These are phyloP conservation scores for Paxillus involutus DNA, from an alignment of 768 basidiomycete species.

Conservation along the genomic window DNA sequence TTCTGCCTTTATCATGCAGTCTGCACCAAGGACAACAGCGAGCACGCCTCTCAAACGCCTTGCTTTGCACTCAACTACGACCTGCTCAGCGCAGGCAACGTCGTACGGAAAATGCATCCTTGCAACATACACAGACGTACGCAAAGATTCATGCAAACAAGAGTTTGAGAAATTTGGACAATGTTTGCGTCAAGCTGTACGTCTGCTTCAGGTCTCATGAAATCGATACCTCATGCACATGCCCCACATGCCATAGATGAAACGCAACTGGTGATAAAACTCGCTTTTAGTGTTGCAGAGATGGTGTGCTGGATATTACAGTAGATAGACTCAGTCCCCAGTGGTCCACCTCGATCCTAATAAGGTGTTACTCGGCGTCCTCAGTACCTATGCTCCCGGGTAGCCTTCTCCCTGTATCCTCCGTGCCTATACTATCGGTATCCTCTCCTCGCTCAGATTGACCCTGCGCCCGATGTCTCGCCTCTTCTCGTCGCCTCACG, in stretches of 20 bases:
- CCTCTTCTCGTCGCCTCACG: constrained; percentile 47
- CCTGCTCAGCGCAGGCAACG: constrained; percentile 70
- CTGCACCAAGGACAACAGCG: constrained; percentile 32
- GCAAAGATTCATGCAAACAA: constrained; percentile 76
- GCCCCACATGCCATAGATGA: constrained; percentile 41
- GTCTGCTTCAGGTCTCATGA: constrained; percentile 29
- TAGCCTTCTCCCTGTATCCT: constrained; percentile 34
- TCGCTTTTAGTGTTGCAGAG: constrained; percentile 3
- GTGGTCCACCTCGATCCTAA: neutral
- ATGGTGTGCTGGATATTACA: constrained; percentile 11
- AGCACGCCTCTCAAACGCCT: constrained; percentile 58
- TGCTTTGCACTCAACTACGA: constrained; percentile 70
- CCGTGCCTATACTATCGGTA: constrained; percentile 34
- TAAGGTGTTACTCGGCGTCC: constrained; percentile 19
- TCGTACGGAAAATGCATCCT: constrained; percentile 89
- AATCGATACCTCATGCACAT: neutral
- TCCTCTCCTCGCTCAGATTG: constrained; percentile 19
- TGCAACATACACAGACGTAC: constrained; percentile 79
- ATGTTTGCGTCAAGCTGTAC: constrained; percentile 78
- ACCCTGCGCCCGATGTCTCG: constrained; percentile 34
- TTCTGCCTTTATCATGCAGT: constrained; percentile 11
- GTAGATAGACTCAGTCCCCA: constrained; percentile 12
- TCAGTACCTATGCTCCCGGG: constrained; percentile 30
- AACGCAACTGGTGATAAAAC: constrained; percentile 48
- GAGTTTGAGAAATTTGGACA: constrained; percentile 84